Percentiles rank a stretch among this genome's conserved stretches.
Evolutionary conservation across 2,329 filamentous ascomycete genomes (phyloP).

Genomic region (Cercospora sesami): DNA sequence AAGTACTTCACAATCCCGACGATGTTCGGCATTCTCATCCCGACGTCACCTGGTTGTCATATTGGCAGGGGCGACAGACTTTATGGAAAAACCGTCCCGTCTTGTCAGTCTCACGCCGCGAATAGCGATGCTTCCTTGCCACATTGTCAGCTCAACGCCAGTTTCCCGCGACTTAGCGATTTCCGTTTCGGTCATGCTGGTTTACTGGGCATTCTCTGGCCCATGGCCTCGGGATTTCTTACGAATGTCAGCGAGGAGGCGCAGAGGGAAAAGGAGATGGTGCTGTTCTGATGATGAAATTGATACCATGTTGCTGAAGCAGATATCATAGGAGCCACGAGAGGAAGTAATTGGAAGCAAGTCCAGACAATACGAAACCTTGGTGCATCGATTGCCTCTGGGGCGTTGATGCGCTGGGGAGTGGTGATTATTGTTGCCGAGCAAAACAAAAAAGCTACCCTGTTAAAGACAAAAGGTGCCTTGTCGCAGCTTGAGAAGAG

Average conservation of each 20-base stretch:
- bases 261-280: not conserved
- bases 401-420: not conserved
- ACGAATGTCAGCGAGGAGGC: not conserved
- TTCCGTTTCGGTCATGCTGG: not conserved
- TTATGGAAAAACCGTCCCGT: not conserved
- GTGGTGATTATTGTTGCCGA: not conserved
- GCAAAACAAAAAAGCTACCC: not conserved
- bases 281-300: not conserved
- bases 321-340: not conserved
- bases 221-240: not conserved
- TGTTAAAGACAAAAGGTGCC: not conserved
- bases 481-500: not conserved
- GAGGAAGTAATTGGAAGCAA: not conserved
- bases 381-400: not conserved
- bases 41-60: not conserved
- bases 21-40: not conserved
- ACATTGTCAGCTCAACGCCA: not conserved
- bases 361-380: not conserved
- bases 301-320: not conserved
- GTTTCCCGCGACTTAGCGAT: not conserved
- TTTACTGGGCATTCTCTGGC: not conserved
- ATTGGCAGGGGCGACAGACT: conserved; percentile 6
- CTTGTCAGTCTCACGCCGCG: not conserved
- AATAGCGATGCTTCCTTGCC: not conserved
- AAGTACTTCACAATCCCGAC: not conserved